Evolutionary conservation across 2,329 filamentous ascomycete species (phyloP), one percentile per base, ranked within the genome.

Genomic region (Aspergillus vadensis): DNA sequence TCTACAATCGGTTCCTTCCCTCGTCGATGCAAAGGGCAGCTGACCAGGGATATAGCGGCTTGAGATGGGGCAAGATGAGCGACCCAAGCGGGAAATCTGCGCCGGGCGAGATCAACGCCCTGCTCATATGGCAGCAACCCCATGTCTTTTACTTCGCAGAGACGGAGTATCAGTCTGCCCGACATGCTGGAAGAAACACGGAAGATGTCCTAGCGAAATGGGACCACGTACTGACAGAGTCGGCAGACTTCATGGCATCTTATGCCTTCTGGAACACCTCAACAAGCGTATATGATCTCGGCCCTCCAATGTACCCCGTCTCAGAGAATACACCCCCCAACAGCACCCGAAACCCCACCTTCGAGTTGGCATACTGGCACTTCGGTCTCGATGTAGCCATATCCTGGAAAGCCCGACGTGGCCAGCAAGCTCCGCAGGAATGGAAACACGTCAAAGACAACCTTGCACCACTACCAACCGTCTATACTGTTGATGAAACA

Each of bases 101-200:
- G 1, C 85, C 85, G 0, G 85, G 86, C 2, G 82, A 85, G 63
- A 87, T 87, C 68, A 88, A 88, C 69, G 82, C 80, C 9, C 74
- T 88, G 1, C 74, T 88, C 3, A 83, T 87, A 59, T 88, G 85
- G 85, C 85, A 88, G 65, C 85, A 87, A 65, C 85, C 84, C 7
- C 85, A 88, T 68, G 78, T 82, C 0, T 83, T 87, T 77, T 85
- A 84, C 67, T 85, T 87, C 65, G 85, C 85, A 0, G 84, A 86
- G 69, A 72, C 82, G 17, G 82, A 85, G 66, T 86, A 82, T 66
- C 77, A 82, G 21, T 76, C 76, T 0, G 80, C 76, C 55, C 79
- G 81, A 0, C 77, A 72, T 7, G 56, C 25, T 1, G 32, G 47
- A 14, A 2, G 10, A 32, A 30, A 32, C 5, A 32, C 3, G 17